Evolutionary conservation across 108 stramenopile genomes (phyloP).

Genomic region (Nitzschia palea): DNA sequence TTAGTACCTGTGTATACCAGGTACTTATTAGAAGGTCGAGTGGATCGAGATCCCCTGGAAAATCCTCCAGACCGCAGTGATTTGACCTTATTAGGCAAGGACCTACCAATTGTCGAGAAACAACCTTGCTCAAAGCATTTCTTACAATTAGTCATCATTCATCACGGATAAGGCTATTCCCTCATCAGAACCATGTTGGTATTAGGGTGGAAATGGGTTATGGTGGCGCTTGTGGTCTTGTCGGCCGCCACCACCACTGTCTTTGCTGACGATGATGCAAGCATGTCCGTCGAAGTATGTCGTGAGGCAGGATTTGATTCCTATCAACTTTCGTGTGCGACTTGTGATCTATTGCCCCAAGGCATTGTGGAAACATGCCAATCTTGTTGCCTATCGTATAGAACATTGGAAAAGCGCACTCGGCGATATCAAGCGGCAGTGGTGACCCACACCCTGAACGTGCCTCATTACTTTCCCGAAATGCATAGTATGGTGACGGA

Average conservation of each 20-base stretch:
- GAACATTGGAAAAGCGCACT: constrained; percentile 14
- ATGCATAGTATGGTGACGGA: constrained; percentile 46
- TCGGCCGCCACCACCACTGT: neutral
- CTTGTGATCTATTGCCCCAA: constrained; percentile 28
- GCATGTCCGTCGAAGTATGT: constrained; percentile 5
- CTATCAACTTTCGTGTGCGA: constrained; percentile 26
- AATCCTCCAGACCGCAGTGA: no score
- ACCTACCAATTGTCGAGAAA: no score
- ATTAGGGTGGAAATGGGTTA: no score
- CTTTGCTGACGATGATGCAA: neutral
- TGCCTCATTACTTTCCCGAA: constrained; percentile 10
- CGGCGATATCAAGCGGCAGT: constrained; percentile 29
- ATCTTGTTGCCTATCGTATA: constrained; percentile 34
- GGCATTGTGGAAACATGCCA: constrained; percentile 9
- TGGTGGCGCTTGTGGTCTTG: neutral
- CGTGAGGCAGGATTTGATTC: constrained; percentile 33
- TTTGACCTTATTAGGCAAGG: no score
- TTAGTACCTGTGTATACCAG: no score
- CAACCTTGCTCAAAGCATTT: no score
- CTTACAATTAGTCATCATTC: no score
- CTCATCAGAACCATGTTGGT: no score
- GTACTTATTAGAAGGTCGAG: no score
- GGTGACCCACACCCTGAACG: constrained; percentile 12
- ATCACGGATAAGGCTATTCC: no score
- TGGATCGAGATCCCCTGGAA: no score